Conservation (phyloP, 352 stramenopile species). For the Globisporangium spiculum region DNA sequence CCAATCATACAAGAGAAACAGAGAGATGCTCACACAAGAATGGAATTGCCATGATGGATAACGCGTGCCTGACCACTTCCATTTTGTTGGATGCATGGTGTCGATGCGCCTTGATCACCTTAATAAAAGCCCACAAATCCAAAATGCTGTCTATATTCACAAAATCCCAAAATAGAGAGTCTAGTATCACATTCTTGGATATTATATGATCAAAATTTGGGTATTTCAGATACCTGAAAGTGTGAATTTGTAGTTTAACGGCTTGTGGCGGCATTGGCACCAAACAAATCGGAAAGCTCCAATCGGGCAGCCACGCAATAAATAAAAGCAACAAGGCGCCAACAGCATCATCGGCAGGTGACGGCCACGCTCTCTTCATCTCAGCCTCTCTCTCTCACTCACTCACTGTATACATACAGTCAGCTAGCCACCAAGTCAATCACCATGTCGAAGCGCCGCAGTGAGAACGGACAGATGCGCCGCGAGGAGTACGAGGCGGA, state of each 20-base stretch:
- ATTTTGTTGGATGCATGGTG: neutral
- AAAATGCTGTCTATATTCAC: neutral
- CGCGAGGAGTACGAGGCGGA: slow-evolving; percentile 80
- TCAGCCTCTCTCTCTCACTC: slow-evolving; percentile 6
- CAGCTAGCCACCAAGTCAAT: slow-evolving; percentile 1
- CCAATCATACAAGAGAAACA: neutral
- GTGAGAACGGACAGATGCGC: slow-evolving; percentile 83
- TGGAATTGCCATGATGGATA: neutral
- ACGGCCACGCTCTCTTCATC: neutral
- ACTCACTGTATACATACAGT: neutral
- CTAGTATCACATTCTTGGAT: neutral
- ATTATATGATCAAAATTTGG: neutral
- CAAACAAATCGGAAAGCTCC: slow-evolving; percentile 6
- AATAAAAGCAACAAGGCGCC: neutral
- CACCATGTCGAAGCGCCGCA: slow-evolving; percentile 81
- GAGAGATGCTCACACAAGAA: neutral
- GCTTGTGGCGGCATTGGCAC: neutral
- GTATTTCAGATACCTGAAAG: neutral
- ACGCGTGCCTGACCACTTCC: neutral
- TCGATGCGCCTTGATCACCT: neutral
- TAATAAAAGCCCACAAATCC: slow-evolving; percentile 8
- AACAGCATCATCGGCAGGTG: neutral
- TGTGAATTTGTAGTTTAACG: neutral
- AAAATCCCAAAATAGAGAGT: neutral
- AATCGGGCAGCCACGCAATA: neutral